phyloP scores from a whole-genome alignment of 2,329 filamentous ascomycete species.

The Neofusicoccum umdonicola region DNA sequence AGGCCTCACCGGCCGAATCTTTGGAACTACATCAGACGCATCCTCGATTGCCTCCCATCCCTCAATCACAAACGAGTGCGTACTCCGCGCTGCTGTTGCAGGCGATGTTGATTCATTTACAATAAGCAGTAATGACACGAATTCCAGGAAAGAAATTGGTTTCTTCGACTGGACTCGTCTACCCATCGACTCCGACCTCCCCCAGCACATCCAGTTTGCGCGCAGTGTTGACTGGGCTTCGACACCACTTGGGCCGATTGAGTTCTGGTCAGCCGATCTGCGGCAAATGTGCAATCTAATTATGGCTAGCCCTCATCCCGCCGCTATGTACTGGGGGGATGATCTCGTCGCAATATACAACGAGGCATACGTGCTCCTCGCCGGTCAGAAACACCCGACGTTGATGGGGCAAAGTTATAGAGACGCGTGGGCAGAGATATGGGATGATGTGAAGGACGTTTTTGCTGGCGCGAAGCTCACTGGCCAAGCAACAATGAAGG shows the following conservation, averaged over 20 bases:
- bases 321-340: conserved; percentile 76
- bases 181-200: conserved; percentile 60
- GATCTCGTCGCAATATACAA: conserved; percentile 70
- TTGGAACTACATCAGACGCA: neutral
- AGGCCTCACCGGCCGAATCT: neutral
- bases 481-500: conserved; percentile 77
- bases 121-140: conserved; percentile 24
- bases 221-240: conserved; percentile 70
- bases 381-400: conserved; percentile 71
- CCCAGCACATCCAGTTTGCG: conserved; percentile 70
- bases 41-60: conserved; percentile 16
- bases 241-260: conserved; percentile 73
- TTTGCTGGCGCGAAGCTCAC: conserved; percentile 66
- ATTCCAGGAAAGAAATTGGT: conserved; percentile 38
- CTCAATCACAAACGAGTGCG: conserved; percentile 40
- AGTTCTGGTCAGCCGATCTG: conserved; percentile 68
- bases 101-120: conserved; percentile 41
- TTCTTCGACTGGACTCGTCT: conserved; percentile 83
- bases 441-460: conserved; percentile 66
- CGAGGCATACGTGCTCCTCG: conserved; percentile 68
- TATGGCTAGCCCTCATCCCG: conserved; percentile 60
- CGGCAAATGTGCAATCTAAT: conserved; percentile 78
- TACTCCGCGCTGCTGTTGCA: conserved; percentile 39
- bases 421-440: conserved; percentile 72
- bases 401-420: conserved; percentile 72